These are phyloP conservation scores for Pyronema omphalodes DNA, from an alignment of 495 filamentous ascomycete genomes.

Conservation along the genomic window DNA sequence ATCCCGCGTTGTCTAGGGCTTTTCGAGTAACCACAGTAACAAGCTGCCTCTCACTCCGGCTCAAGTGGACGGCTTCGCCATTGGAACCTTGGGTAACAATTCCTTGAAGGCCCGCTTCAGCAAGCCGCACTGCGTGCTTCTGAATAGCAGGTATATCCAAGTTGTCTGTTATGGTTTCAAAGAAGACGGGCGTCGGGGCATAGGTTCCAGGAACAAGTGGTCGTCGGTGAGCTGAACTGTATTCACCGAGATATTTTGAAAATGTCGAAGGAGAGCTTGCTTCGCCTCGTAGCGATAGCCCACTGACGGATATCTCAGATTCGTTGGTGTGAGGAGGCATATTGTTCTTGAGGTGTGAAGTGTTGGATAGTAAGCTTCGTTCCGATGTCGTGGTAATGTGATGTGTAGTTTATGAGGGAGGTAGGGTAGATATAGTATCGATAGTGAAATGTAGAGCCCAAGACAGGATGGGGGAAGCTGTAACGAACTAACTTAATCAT, in stretches of 20 bases:
- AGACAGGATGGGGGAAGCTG: not conserved
- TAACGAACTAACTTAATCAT: no score
- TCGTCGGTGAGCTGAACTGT: conserved; percentile 24
- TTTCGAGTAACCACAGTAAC: conserved; percentile 59
- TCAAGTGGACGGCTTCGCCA: conserved; percentile 70
- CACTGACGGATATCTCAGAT: not conserved
- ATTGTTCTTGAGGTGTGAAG: not conserved
- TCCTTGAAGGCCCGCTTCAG: conserved; percentile 57
- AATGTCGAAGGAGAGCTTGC: not conserved
- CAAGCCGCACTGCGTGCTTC: conserved; percentile 68
- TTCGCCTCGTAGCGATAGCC: not conserved
- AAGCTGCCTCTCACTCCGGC: conserved; percentile 46
- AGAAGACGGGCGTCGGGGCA: conserved; percentile 81
- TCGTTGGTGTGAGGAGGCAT: conserved; percentile 4
- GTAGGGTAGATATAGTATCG: not conserved
- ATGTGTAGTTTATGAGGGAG: not conserved
- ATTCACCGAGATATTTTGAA: not conserved
- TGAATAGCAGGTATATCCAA: conserved; percentile 53
- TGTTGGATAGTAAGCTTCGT: not conserved
- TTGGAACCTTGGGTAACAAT: conserved; percentile 79
- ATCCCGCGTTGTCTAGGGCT: conserved; percentile 52
- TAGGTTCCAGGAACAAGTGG: conserved; percentile 73
- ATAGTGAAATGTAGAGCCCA: not conserved
- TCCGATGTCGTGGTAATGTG: no score
- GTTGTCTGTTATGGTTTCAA: conserved; percentile 62